Evolutionary conservation across 2,329 filamentous ascomycete genomes (phyloP), one percentile per base, ranked within the genome.

Genomic region (Penicillium vulpinum): DNA sequence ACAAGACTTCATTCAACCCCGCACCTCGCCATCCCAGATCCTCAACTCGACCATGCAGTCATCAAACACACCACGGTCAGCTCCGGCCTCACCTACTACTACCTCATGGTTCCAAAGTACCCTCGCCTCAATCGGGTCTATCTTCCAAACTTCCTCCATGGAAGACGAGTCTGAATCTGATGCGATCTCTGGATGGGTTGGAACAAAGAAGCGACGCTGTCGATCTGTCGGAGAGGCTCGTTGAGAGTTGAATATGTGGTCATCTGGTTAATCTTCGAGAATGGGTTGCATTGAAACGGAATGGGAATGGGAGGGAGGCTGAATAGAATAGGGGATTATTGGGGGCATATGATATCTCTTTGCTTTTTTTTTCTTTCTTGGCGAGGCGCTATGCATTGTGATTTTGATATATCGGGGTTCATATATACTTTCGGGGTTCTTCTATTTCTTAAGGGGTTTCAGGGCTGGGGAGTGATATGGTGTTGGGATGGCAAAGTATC

Each of bases 171-270:
- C 18, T 16, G 64, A 65, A 18, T 51, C 63, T 2, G 64, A 66
- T 50, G 63, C 60, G 18, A 58, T 66, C 10, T 58, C 46, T 16
- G 63, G 56, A 8, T 67, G 64, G 64, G 57, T 67, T 40, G 64
- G 64, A 16, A 54, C 41, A 7, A 59, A 60, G 11, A 59, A 54
- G 36, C 56, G 57, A 24, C 49, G 64, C 21, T 67, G 63, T 56
- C 63, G 62, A 2, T 62, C 63, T 41, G 57, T 63, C 45, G 64
- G 64, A 22, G 60, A 60, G 35, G 46, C 54, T 24, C 63, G 58
- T 41, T 65, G 52, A 58, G 7, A 15, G 13, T 9, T 11, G 22
- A 10, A 7, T 7, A 39, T 53, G n/a, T 24, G 22, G 33, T 8
- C 28, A 39, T 31, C 16, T 31, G 8, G 9, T 24, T 39, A 15